A percentile compares a stretch with the other conserved stretches of the same genome.
phyloP scores from a whole-genome alignment of 495 filamentous ascomycete genomes.

The Neurospora sublineolata region DNA sequence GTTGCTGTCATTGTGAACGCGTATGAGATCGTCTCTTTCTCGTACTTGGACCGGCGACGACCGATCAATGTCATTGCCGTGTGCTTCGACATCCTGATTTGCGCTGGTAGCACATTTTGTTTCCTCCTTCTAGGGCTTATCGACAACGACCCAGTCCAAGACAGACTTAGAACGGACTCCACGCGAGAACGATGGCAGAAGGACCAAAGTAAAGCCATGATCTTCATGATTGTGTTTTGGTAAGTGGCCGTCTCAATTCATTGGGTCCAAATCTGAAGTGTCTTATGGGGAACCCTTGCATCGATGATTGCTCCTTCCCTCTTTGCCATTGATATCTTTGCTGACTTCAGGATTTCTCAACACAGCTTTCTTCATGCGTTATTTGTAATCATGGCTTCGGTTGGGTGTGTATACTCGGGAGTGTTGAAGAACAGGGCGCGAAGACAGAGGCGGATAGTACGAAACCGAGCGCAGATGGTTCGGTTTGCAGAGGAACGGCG shows the following conservation, averaged over 20 bases:
- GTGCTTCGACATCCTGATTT: conserved; percentile 10
- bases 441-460: background rate
- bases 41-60: conserved; percentile 4
- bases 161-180: background rate
- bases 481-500: conserved; percentile 7
- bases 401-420: conserved; percentile 4
- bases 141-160: background rate
- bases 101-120: conserved; percentile 12
- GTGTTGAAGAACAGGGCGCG: background rate
- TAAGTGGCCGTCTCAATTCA: background rate
- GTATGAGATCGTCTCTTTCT: conserved; percentile 14
- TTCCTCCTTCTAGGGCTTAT: conserved; percentile 13
- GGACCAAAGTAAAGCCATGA: conserved; percentile 17
- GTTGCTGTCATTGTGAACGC: conserved; percentile 4
- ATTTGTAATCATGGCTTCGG: conserved; percentile 13
- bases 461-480: conserved; percentile 13
- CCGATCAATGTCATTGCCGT: conserved; percentile 15
- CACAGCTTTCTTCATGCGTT: conserved; percentile 11
- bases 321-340: background rate
- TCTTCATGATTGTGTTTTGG: conserved; percentile 21
- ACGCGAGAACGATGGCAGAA: conserved; percentile 4
- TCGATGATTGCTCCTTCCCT: background rate
- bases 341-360: background rate
- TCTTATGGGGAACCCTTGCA: background rate
- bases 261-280: background rate